A percentile compares a stretch with the other conserved stretches of the same genome.
phyloP scores from a whole-genome alignment of 306 rosid genomes.

The Begonia loranthoides region DNA sequence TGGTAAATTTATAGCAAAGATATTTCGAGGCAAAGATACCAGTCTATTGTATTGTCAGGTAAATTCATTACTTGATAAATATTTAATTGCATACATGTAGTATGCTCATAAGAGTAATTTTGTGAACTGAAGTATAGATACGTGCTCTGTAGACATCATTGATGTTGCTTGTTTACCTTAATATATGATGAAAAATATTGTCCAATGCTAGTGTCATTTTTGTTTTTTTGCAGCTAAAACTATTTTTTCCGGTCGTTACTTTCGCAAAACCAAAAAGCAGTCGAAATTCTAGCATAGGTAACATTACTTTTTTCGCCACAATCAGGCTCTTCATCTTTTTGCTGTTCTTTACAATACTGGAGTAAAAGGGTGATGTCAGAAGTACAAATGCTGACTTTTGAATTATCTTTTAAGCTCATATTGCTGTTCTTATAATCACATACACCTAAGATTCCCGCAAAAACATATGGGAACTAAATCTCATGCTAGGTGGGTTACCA shows the following conservation, averaged over 20 bases:
- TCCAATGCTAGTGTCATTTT: not conserved
- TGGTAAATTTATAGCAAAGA: constrained; percentile 88
- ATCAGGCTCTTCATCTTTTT: not conserved
- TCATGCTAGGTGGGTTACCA: no score
- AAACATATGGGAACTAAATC: no score
- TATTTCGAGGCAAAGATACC: constrained; percentile 91
- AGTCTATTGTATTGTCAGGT: constrained; percentile 96
- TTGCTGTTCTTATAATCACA: no score
- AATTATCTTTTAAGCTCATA: no score
- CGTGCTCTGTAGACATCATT: not conserved
- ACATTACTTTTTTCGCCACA: constrained; percentile 8
- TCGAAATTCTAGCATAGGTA: constrained; percentile 88
- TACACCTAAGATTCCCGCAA: no score
- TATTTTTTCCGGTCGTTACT: constrained; percentile 82
- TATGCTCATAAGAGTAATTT: not conserved
- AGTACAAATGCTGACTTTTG: no score
- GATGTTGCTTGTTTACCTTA: no score
- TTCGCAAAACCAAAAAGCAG: constrained; percentile 95
- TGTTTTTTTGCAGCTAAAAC: constrained; percentile 65
- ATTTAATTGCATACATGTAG: constrained; percentile 5
- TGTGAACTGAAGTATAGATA: not conserved
- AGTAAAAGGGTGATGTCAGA: no score
- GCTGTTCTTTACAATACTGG: not conserved
- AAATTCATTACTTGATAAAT: constrained; percentile 16
- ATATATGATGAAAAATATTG: not conserved